Evolutionary conservation across 1,284 basidiomycete genomes (phyloP).

Genomic region (Porogramme epimiltina): DNA sequence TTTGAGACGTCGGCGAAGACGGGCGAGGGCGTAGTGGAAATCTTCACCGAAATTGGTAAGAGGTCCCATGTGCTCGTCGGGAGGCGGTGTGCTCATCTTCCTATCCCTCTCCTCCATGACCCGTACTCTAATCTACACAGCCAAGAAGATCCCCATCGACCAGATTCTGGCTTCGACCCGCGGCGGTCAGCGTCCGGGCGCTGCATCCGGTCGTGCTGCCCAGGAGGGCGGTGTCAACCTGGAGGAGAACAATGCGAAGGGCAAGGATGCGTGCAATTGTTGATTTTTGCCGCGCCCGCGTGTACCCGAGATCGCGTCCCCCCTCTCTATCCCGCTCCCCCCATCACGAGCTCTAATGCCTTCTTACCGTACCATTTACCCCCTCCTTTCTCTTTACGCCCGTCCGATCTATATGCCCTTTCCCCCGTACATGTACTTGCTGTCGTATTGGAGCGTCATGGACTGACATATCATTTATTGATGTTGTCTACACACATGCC

Average conservation of each 20-base stretch:
- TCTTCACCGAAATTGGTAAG: slow-evolving; percentile 98
- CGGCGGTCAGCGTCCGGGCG: slow-evolving; percentile 61
- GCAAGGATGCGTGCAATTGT: slow-evolving; percentile 82
- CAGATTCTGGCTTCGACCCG: slow-evolving; percentile 84
- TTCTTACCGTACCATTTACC: slow-evolving; percentile 25
- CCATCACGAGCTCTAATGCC: slow-evolving; percentile 23
- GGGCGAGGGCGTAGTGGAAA: slow-evolving; percentile 93
- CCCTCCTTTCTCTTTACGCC: slow-evolving; percentile 24
- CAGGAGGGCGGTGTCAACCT: slow-evolving; percentile 73
- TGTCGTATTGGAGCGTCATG: slow-evolving; percentile 30
- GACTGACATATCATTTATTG: slow-evolving; percentile 24
- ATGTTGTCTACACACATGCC: slow-evolving; percentile 16
- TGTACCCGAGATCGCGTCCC: slow-evolving; percentile 10
- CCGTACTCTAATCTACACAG: slow-evolving; percentile 41
- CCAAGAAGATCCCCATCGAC: slow-evolving; percentile 96
- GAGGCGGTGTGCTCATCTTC: slow-evolving; percentile 9
- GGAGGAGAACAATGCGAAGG: slow-evolving; percentile 66
- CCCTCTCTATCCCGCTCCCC: slow-evolving; percentile 11
- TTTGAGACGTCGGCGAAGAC: slow-evolving; percentile 99
- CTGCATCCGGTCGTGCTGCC: slow-evolving; percentile 53
- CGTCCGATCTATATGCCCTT: slow-evolving; percentile 37
- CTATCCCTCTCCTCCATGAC: not conserved
- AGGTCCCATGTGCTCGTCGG: slow-evolving; percentile 14
- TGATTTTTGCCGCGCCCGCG: no score
- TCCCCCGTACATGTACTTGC: slow-evolving; percentile 37